phyloP scores from a whole-genome alignment of 2,329 filamentous ascomycete genomes.

The Metarhizium anisopliae region DNA sequence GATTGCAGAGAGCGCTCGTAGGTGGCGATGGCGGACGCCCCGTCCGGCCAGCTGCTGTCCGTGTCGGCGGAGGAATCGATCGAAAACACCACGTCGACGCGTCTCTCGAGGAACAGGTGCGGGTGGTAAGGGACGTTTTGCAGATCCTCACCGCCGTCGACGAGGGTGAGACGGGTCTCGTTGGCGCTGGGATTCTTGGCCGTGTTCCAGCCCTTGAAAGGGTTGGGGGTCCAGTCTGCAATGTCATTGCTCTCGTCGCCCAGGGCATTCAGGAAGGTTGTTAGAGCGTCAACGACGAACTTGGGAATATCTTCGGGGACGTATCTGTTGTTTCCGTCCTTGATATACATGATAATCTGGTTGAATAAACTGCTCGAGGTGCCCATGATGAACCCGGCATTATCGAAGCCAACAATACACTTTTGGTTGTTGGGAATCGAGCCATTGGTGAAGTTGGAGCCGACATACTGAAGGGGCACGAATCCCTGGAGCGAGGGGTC shows the following conservation, averaged over 20 bases:
- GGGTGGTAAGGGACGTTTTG: constrained; percentile 75
- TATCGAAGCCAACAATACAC: constrained; percentile 61
- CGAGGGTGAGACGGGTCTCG: constrained; percentile 54
- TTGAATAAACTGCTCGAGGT: constrained; percentile 80
- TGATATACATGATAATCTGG: constrained; percentile 58
- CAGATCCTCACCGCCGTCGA: constrained; percentile 71
- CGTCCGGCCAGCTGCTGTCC: constrained; percentile 48
- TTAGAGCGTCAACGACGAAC: constrained; percentile 35
- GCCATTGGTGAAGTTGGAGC: constrained; percentile 47
- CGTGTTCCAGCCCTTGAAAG: constrained; percentile 42
- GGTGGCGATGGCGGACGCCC: constrained; percentile 46
- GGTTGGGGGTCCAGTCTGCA: constrained; percentile 59
- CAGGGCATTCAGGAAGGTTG: constrained; percentile 42
- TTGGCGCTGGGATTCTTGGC: constrained; percentile 32
- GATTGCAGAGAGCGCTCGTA: constrained; percentile 42
- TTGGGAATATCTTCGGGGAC: constrained; percentile 38
- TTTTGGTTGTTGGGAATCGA: constrained; percentile 32
- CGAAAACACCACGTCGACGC: constrained; percentile 55
- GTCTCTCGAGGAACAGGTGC: constrained; percentile 39
- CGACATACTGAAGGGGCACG: constrained; percentile 49
- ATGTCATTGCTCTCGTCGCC: constrained; percentile 62
- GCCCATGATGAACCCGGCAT: constrained; percentile 71
- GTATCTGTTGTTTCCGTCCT: constrained; percentile 34
- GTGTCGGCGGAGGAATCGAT: constrained; percentile 58
- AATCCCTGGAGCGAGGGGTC: constrained; percentile 53